These are phyloP conservation scores for Trichoderma lentiforme DNA, from an alignment of 2,329 filamentous ascomycete genomes.

Conservation along the genomic window DNA sequence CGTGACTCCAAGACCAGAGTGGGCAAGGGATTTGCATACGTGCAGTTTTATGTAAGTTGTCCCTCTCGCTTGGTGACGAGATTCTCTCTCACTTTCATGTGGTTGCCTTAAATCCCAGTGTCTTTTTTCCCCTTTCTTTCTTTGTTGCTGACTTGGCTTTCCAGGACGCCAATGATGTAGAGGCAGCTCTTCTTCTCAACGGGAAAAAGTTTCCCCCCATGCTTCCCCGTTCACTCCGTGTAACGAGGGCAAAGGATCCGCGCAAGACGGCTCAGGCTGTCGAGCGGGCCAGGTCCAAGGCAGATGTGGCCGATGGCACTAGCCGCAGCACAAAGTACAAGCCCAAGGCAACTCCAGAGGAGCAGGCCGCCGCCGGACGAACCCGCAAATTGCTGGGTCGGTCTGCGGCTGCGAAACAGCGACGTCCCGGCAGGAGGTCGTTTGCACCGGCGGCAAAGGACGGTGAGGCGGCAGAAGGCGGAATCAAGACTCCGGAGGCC, in stretches of 20 bases:
- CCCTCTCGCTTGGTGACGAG: not conserved
- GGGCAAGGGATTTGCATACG: constrained; percentile 95
- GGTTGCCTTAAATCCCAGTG: not conserved
- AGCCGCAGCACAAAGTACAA: constrained; percentile 54
- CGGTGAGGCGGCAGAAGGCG: constrained; percentile 23
- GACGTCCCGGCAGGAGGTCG: constrained; percentile 27
- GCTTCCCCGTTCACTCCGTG: constrained; percentile 83
- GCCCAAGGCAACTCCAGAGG: constrained; percentile 66
- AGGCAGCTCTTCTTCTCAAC: constrained; percentile 82
- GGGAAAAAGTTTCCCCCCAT: constrained; percentile 92
- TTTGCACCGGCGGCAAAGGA: constrained; percentile 23
- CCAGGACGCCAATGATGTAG: constrained; percentile 78
- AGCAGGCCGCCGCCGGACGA: constrained; percentile 69
- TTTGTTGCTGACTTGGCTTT: not conserved
- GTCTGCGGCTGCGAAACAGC: constrained; percentile 55
- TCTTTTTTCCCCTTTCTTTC: not conserved
- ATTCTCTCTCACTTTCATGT: not conserved
- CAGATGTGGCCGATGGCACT: constrained; percentile 37
- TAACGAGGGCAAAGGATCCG: constrained; percentile 78
- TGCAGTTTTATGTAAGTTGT: constrained; percentile 74
- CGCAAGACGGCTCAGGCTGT: constrained; percentile 55
- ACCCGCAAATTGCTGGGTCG: constrained; percentile 71
- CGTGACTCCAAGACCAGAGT: constrained; percentile 87
- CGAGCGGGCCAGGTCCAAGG: constrained; percentile 31
- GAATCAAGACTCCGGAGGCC: constrained; percentile 59